Base-by-base conservation (phyloP, 2,329 filamentous ascomycete species). In the Alternaria hordeiaustralica region DNA sequence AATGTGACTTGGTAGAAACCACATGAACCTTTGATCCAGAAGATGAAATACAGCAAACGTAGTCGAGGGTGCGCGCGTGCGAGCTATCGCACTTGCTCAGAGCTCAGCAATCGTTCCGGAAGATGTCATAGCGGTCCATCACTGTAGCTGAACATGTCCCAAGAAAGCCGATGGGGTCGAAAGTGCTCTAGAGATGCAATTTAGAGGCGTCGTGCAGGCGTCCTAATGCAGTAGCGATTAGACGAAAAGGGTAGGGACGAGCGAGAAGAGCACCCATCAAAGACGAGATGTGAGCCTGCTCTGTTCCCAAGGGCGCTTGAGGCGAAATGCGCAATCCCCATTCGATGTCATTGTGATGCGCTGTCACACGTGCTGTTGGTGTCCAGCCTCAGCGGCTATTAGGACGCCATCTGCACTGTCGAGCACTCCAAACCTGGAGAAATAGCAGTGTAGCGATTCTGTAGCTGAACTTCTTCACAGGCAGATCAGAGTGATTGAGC, bases 321-420 rank as follows among this genome's bases (percentile, higher is more conserved):
- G 6, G 12, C n/a, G 10, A 43, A 10, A 23, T 15, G 10, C 43
- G 30, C 28, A 33, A 44, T 9, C 26, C 23, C 44, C 26, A 60
- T 55, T 64, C 26, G 49, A 33, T 30, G 36, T 30, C 49, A 18
- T 58, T 33, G 50, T n/a, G 18, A 43, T 61, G 46, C 57, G 62
- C 44, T 61, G 62, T 59, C 60, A 49, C 50, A 45, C 51, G 28
- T 64, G 61, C 51, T 62, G 63, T 33, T 49, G 20, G 57, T 62
- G 54, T 57, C 28, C 50, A 63, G 56, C 58, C 64, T 60, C 63
- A 54, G 68, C 68, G 68, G 68, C 51, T 70, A 68, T 15, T 11
- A 53, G 36, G 23, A 61, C 61, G 58, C 64, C 64, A 60, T 60
- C 9, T 30, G 13, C 18, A 47, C n/a, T 50, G 26, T 25, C 47